These are phyloP conservation scores for Naganishia randhawae DNA, from an alignment of 768 basidiomycete species.

Conservation along the genomic window DNA sequence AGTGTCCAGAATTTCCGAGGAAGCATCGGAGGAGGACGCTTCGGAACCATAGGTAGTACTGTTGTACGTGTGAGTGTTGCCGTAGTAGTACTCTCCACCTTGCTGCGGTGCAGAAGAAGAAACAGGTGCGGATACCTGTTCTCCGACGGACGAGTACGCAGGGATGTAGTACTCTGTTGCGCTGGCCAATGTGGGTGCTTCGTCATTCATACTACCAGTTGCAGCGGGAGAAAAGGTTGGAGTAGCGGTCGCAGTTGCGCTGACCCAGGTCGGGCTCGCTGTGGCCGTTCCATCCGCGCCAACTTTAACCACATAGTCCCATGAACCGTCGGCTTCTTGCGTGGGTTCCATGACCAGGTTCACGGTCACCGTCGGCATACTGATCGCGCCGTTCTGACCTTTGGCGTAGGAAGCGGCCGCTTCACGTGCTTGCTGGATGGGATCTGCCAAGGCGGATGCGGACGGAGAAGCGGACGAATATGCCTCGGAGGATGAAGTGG, in stretches of 20 bases:
- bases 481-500: background rate
- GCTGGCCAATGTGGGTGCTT: background rate
- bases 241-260: constrained; percentile 17
- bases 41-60: background rate
- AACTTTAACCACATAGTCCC: constrained; percentile 49
- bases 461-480: background rate
- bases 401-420: constrained; percentile 37
- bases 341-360: constrained; percentile 46
- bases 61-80: constrained; percentile 19
- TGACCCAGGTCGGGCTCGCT: constrained; percentile 37
- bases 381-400: constrained; percentile 32
- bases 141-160: background rate
- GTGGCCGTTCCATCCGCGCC: constrained; percentile 49
- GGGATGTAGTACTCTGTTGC: constrained; percentile 1
- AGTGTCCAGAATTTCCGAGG: background rate
- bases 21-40: background rate
- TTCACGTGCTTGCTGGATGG: constrained; percentile 32
- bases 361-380: constrained; percentile 47
- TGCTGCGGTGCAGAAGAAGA: background rate
- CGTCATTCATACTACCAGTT: background rate
- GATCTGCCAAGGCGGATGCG: constrained; percentile 14
- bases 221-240: background rate
- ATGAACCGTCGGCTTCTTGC: constrained; percentile 48
- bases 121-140: constrained; percentile 1
- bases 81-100: constrained; percentile 15